A percentile compares a stretch with the other conserved stretches of the same genome.
Evolutionary conservation across 1,284 basidiomycete species (phyloP).

Genomic region (Termitomyces sp.): DNA sequence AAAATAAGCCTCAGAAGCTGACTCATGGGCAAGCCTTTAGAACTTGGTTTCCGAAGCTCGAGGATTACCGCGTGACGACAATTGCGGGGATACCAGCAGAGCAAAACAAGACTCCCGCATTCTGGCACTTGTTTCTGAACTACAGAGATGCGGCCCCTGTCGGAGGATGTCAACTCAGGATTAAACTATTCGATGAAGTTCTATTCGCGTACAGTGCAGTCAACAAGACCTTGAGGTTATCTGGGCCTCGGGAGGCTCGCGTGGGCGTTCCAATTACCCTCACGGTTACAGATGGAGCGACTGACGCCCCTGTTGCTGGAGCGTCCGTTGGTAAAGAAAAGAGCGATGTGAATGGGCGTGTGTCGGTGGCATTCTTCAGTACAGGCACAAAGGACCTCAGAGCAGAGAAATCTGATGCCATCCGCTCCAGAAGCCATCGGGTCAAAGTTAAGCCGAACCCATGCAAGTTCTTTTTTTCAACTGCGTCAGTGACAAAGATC

Average conservation of each 20-base stretch:
- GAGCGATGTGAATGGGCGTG: constrained; percentile 25
- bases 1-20: not conserved
- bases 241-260: constrained; percentile 22
- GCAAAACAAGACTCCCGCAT: constrained; percentile 23
- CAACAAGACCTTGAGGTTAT: constrained; percentile 26
- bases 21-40: constrained; percentile 17
- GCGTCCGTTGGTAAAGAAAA: constrained; percentile 23
- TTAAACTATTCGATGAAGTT: constrained; percentile 25
- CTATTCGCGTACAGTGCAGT: constrained; percentile 32
- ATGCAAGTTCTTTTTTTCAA: not conserved
- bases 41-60: constrained; percentile 26
- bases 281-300: constrained; percentile 29
- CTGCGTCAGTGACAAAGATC: not conserved
- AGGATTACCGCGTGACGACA: constrained; percentile 33
- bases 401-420: constrained; percentile 27
- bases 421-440: constrained; percentile 27
- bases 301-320: constrained; percentile 23
- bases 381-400: constrained; percentile 25
- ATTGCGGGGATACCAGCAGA: constrained; percentile 22
- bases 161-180: constrained; percentile 34
- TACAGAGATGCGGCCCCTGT: constrained; percentile 26
- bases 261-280: constrained; percentile 22
- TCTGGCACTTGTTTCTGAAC: constrained; percentile 32
- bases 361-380: constrained; percentile 24
- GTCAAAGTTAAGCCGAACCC: not conserved